Base-by-base conservation (phyloP, 768 basidiomycete genomes). In the Pisolithus marmoratus region DNA sequence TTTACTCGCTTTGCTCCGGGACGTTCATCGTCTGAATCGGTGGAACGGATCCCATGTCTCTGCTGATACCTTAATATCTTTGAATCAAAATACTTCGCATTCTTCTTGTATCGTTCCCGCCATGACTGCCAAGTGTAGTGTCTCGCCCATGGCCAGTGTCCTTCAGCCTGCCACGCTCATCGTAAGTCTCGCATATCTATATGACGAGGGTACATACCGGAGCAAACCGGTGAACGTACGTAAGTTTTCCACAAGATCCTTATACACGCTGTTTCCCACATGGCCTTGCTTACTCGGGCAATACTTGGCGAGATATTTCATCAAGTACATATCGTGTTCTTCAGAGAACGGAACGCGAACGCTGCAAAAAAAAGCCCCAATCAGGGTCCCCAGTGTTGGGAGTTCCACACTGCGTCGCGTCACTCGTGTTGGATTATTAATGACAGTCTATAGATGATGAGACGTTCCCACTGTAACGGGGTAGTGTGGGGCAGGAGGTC, bases 91-190 rank as follows among this genome's bases (percentile, higher is more conserved):
- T 56, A 22, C 0, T 34, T 57, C 37, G 69, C 46, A 46, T 84
- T 70, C 54, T 71, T 79, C 54, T 61, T 68, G 57, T 85, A 86
- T n/a, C 76, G 72, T 43, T 80, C 75, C 22, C 81, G 76, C 85
- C 85, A 86, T 4, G 82, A 82, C n/a, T 72, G 71, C 79, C 73
- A 80, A 3, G 81, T 3, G 61, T 84, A 84, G 6, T 62, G 65
- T 17, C 46, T 54, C n/a, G 74, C 64, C 80, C 82, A 85, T 11
- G 71, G 64, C 80, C 82, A 84, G 53, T 61, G 65, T 0, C 59
- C 57, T 0, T 69, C 52, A 22, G 54, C 63, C 80, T 82, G 53
- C n/a, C 47, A 14, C 19, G 27, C 29, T 22, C 22, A 46, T 38
- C 46, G 52, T 38, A 48, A 14, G 26, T 48, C 26, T 46, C n/a